These are phyloP conservation scores for Rubus parviflorus DNA, from an alignment of 306 rosid genomes.

Conservation along the genomic window DNA sequence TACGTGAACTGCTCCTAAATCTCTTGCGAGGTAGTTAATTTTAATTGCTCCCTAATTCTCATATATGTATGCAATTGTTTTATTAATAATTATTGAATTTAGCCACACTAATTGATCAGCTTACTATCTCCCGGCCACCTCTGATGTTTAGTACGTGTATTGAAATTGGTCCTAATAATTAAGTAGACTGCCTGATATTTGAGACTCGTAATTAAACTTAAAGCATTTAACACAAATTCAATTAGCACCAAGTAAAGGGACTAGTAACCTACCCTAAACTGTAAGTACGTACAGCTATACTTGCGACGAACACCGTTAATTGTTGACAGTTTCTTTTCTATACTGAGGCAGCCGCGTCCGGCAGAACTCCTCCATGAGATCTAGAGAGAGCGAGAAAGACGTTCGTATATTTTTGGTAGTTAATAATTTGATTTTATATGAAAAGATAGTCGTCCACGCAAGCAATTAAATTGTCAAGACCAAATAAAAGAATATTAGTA, in stretches of 20 bases:
- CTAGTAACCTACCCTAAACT: not conserved
- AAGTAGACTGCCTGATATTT: too few relatives aligned
- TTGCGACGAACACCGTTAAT: not conserved
- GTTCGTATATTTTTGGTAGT: not conserved
- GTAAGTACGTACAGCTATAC: too few relatives aligned
- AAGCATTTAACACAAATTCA: not conserved
- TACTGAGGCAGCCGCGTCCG: not conserved
- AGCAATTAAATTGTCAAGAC: not conserved
- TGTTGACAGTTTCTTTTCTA: not conserved
- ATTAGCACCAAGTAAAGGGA: not conserved
- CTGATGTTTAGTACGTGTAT: too few relatives aligned
- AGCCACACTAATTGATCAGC: not conserved
- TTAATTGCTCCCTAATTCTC: not conserved
- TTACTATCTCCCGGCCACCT: too few relatives aligned
- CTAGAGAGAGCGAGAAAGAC: not conserved
- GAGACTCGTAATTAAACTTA: not conserved
- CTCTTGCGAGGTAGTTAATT: conserved; percentile 41
- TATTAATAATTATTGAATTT: not conserved
- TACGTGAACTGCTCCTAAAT: conserved; percentile 34
- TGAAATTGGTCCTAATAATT: too few relatives aligned
- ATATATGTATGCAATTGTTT: not conserved
- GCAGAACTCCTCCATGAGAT: not conserved
- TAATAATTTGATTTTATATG: not conserved
- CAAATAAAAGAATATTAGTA: not conserved
- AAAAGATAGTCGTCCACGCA: not conserved